Percentiles rank a stretch among this genome's conserved stretches.
Evolutionary conservation across 768 basidiomycete species (phyloP).

Genomic region (Cantharellus anzutake): DNA sequence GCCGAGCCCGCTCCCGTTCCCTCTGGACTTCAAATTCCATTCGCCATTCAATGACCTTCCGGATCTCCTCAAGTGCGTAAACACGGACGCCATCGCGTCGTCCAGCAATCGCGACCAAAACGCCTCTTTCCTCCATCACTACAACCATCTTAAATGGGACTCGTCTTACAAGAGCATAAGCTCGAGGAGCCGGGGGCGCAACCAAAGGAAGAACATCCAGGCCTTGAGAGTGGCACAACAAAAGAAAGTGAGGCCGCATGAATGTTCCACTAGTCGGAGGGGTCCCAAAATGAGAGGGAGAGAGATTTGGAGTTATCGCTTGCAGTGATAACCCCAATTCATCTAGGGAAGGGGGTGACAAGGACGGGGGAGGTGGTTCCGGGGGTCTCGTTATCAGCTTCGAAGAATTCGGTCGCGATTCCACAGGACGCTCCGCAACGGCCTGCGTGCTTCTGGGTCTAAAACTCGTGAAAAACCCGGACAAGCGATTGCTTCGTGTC

Average conservation of each 20-base stretch:
- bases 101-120: slow-evolving; percentile 79
- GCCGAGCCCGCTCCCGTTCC: slow-evolving; percentile 48
- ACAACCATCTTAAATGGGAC: slow-evolving; percentile 76
- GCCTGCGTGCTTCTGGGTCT: not conserved
- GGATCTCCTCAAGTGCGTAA: slow-evolving; percentile 74
- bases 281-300: slow-evolving; percentile 58
- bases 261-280: slow-evolving; percentile 67
- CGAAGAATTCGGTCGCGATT: not conserved
- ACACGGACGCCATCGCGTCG: slow-evolving; percentile 73
- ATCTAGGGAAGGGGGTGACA: slow-evolving; percentile 49
- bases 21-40: slow-evolving; percentile 61
- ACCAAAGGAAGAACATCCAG: slow-evolving; percentile 66
- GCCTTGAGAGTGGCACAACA: slow-evolving; percentile 73
- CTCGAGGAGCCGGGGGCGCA: slow-evolving; percentile 53
- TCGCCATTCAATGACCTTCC: slow-evolving; percentile 73
- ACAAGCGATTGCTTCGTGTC: not conserved
- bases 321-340: slow-evolving; percentile 62
- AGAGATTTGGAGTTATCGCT: slow-evolving; percentile 43
- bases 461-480: not conserved
- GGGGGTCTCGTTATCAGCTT: not conserved
- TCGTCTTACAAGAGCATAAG: slow-evolving; percentile 65
- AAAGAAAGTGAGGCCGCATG: slow-evolving; percentile 58
- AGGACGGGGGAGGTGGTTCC: slow-evolving; percentile 45
- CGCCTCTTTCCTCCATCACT: slow-evolving; percentile 81
- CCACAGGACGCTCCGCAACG: not conserved